Conservation (phyloP, 2,329 filamentous ascomycete species). For the Diaporthe destruens region DNA sequence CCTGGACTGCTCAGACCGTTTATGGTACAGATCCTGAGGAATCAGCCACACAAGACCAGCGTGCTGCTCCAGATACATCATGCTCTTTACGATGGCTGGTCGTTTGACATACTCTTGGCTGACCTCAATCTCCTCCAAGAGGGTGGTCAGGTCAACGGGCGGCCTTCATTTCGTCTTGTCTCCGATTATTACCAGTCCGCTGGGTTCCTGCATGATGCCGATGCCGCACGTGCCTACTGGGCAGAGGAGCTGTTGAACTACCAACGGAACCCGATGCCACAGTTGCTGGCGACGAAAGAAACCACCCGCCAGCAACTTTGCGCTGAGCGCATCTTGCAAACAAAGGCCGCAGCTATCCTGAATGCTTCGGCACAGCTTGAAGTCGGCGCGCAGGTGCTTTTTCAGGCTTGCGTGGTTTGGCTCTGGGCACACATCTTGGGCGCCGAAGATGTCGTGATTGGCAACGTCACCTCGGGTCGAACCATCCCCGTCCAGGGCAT, state of each 20-base stretch:
- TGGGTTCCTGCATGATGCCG: conserved; percentile 48
- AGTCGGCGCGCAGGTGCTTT: conserved; percentile 76
- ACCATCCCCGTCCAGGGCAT: conserved; percentile 78
- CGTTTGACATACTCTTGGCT: conserved; percentile 77
- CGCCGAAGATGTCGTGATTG: conserved; percentile 76
- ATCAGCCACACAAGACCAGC: conserved; percentile 9
- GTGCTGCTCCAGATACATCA: conserved; percentile 77
- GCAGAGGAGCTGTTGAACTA: conserved; percentile 71
- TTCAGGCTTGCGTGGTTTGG: conserved; percentile 78
- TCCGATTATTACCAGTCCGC: conserved; percentile 59
- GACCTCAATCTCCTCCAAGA: conserved; percentile 71
- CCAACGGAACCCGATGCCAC: conserved; percentile 66
- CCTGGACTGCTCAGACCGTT: conserved; percentile 68
- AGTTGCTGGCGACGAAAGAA: conserved; percentile 42
- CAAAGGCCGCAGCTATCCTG: conserved; percentile 52
- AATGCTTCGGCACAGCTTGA: conserved; percentile 54
- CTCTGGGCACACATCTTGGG: conserved; percentile 76
- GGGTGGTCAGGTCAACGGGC: conserved; percentile 47
- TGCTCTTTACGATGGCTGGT: conserved; percentile 94
- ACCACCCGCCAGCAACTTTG: conserved; percentile 47
- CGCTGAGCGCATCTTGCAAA: conserved; percentile 48
- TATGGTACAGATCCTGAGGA: conserved; percentile 64
- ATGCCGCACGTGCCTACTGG: conserved; percentile 75
- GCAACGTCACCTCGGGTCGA: conserved; percentile 85
- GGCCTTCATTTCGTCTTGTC: conserved; percentile 74